Percentiles rank a stretch among this genome's conserved stretches.
phyloP scores from a whole-genome alignment of 75 land plant genomes.

The Picea sitchensis region DNA sequence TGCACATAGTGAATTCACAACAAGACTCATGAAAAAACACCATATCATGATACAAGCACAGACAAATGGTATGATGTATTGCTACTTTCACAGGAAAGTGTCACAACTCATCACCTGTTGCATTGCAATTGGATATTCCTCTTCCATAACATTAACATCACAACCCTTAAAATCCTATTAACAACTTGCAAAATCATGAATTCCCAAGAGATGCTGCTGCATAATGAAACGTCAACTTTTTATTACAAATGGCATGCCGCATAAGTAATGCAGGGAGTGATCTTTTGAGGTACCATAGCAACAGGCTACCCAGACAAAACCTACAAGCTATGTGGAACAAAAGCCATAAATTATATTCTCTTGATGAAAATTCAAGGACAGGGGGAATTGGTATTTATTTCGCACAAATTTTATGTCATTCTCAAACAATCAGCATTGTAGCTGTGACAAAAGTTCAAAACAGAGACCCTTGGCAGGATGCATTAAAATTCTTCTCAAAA shows the following conservation, averaged over 20 bases:
- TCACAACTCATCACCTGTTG: not conserved
- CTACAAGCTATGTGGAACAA: not conserved
- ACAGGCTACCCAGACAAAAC: no score
- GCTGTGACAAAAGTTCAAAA: not conserved
- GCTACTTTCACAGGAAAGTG: no score
- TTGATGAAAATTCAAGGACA: not conserved
- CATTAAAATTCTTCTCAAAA: not conserved
- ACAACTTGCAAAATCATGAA: not conserved
- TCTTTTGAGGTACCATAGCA: not conserved
- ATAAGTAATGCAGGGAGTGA: not conserved
- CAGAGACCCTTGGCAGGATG: not conserved
- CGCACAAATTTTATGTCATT: not conserved
- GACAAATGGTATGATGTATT: no score
- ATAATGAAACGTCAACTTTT: not conserved
- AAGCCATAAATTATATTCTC: not conserved
- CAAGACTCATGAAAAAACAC: not conserved
- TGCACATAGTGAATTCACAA: conserved; percentile 6
- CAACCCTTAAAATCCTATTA: not conserved
- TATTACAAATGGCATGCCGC: not conserved
- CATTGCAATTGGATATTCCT: not conserved
- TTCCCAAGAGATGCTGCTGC: not conserved
- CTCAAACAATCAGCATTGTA: not conserved
- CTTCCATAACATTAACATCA: not conserved
- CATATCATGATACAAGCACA: no score
- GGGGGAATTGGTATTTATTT: not conserved